phyloP scores from a whole-genome alignment of 805 yeast genomes.

The Candida bentonensis region DNA sequence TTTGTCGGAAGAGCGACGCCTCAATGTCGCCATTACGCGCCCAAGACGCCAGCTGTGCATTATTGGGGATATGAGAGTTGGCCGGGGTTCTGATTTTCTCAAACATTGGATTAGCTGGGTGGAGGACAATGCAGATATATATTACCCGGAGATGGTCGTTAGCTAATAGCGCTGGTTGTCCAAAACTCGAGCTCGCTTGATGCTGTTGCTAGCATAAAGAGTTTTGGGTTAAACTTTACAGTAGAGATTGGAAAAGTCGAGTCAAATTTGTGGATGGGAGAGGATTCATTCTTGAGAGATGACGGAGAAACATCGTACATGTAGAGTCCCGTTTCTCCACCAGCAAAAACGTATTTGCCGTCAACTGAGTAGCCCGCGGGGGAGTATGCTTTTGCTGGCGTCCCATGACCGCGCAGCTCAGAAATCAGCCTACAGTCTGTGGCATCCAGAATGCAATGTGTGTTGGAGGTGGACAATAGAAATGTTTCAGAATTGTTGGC shows the following conservation, averaged over 20 bases:
- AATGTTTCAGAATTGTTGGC: constrained; percentile 62
- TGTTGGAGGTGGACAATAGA: constrained; percentile 40
- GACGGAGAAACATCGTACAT: constrained; percentile 21
- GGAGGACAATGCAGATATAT: constrained; percentile 49
- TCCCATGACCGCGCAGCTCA: constrained; percentile 30
- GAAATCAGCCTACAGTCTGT: constrained; percentile 42
- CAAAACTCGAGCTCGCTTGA: constrained; percentile 37
- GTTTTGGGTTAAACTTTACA: constrained; percentile 41
- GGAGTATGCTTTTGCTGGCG: constrained; percentile 19
- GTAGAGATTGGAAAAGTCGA: neutral
- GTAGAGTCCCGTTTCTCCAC: constrained; percentile 25
- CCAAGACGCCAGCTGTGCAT: constrained; percentile 75
- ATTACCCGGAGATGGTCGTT: constrained; percentile 41
- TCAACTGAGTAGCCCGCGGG: constrained; percentile 53
- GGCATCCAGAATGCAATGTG: constrained; percentile 56
- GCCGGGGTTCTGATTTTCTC: constrained; percentile 33
- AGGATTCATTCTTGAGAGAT: no score
- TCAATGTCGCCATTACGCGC: constrained; percentile 89
- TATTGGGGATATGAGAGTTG: constrained; percentile 72
- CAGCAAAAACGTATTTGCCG: constrained; percentile 38
- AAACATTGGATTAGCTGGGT: constrained; percentile 57
- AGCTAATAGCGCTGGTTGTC: constrained; percentile 16
- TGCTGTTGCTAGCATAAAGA: constrained; percentile 49
- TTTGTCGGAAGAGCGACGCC: constrained; percentile 58
- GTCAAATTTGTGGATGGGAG: neutral